Percentiles rank a stretch among this genome's conserved stretches.
Conservation (phyloP, 352 stramenopile genomes). For the Halophytophthora batemanensis region DNA sequence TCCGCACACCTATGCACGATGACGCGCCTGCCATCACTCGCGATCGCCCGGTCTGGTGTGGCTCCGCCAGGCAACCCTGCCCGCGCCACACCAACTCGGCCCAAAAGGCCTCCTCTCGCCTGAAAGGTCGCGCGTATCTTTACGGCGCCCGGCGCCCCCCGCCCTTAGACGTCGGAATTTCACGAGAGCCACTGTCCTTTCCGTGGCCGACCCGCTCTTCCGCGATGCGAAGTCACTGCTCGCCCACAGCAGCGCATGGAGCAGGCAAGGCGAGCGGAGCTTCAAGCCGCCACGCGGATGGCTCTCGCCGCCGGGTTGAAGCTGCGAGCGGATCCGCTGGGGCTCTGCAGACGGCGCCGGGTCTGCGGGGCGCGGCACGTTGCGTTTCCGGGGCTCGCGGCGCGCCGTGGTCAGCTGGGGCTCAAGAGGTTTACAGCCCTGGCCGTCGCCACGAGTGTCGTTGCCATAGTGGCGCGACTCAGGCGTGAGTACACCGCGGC, state of each 20-base stretch:
- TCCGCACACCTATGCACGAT: constrained; percentile 10
- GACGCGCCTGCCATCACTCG: constrained; percentile 3
- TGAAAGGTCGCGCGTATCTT: constrained; percentile 26
- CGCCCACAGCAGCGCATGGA: neutral
- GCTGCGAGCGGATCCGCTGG: too few species aligned
- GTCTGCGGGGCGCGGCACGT: too few species aligned
- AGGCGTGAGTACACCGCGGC: too few species aligned
- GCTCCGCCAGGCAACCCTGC: neutral
- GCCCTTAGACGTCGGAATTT: neutral
- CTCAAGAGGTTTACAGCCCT: too few species aligned
- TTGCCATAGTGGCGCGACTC: too few species aligned
- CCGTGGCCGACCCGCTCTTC: neutral
- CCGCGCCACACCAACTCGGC: neutral
- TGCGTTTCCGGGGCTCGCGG: too few species aligned
- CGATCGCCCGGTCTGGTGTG: neutral
- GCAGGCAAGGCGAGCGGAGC: too few species aligned
- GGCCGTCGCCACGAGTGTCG: too few species aligned
- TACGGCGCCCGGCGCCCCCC: neutral
- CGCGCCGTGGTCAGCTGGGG: too few species aligned
- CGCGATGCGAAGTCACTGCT: neutral
- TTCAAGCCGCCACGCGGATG: too few species aligned
- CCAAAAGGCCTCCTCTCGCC: neutral
- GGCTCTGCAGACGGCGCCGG: too few species aligned
- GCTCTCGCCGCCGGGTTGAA: too few species aligned
- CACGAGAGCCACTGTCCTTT: constrained; percentile 1